These are phyloP conservation scores for Limtongozyma cylindracea DNA, from an alignment of 805 yeast genomes.

Conservation along the genomic window DNA sequence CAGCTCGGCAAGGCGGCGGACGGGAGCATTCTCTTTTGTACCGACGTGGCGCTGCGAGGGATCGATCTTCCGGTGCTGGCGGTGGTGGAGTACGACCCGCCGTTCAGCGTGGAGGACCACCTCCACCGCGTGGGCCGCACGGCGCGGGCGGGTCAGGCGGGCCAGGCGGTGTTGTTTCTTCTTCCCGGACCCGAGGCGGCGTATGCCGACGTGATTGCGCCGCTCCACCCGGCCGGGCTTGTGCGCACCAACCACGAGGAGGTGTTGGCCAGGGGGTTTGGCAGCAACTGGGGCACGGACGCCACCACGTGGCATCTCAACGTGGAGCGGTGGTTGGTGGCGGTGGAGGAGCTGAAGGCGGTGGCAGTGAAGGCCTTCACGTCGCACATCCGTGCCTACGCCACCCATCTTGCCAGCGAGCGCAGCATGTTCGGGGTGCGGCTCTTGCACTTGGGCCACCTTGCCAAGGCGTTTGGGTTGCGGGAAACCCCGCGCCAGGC, in stretches of 20 bases:
- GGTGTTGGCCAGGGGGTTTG: conserved; percentile 10
- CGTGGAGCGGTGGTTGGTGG: conserved; percentile 72
- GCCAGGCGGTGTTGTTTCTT: conserved; percentile 54
- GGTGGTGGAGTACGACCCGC: conserved; percentile 87
- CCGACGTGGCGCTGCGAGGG: conserved; percentile 97
- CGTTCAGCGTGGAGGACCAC: conserved; percentile 85
- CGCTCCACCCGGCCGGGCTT: conserved; percentile 14
- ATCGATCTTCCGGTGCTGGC: conserved; percentile 76
- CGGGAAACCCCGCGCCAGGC: conserved; percentile 82
- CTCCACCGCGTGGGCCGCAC: conserved; percentile 93
- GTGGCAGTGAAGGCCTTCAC: conserved; percentile 63
- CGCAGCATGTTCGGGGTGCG: conserved; percentile 63
- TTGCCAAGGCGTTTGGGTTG: conserved; percentile 84
- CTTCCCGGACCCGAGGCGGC: conserved; percentile 82
- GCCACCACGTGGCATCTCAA: conserved; percentile 94
- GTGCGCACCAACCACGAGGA: conserved; percentile 11
- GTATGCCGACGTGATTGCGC: conserved; percentile 26
- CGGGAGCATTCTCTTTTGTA: conserved; percentile 52
- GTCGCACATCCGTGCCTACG: conserved; percentile 83
- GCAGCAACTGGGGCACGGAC: conserved; percentile 55
- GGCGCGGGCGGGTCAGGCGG: conserved; percentile 86
- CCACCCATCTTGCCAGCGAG: conserved; percentile 76
- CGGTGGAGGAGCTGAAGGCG: conserved; percentile 29
- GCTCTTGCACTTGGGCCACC: conserved; percentile 74
- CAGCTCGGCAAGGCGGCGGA: conserved; percentile 19